Base-by-base conservation (phyloP, 2,329 filamentous ascomycete genomes). In the Davidsoniella eucalypti region DNA sequence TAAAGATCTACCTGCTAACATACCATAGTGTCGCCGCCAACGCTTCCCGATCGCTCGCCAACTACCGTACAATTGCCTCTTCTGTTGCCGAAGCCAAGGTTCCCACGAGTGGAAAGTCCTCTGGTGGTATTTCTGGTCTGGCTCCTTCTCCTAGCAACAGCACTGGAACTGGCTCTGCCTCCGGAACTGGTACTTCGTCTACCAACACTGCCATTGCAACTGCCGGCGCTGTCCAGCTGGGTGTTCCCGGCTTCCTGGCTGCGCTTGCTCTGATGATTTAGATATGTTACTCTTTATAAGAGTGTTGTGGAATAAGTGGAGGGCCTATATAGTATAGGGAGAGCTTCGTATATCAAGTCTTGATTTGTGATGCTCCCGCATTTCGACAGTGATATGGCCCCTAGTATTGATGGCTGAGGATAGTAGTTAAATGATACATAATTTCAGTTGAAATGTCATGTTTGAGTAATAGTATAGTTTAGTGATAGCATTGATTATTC, bases 31-130 rank as follows among this genome's bases (percentile, higher is more conserved):
- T 71, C 29, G 56, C 64, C 21, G 67, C 68, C 58, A 80, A 79
- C 63, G 54, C 70, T 3, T 60, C 68, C 38, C 69, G 72, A 55
- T 71, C 72, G 33, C 66, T 81, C 12, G 59, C 63, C 2, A 64
- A 65, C 56, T 77, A 73, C 68, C 68, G 67, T 61, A 42, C 55
- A 2, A 54, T 65, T 33, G 68, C 71, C 25, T 57, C 61, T 33
- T 62, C 58, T 39, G 61, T 64, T 52, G 54, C 58, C 37, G 40
- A 56, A n/a, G 52, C 61, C 42, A 56, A 58, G 37, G 54, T 57
- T 39, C 57, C 59, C 38, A 57, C 53, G n/a, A 48, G 56, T 17
- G 39, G 42, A 37, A 45, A 46, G 33, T 23, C 43, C 14, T 47
- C 44, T n/a, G 52, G 49, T 8, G 50, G 46, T 40, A 44, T 38